Conservation (phyloP, 371 early-diverging fungal species). For the Mortierella sp. region DNA sequence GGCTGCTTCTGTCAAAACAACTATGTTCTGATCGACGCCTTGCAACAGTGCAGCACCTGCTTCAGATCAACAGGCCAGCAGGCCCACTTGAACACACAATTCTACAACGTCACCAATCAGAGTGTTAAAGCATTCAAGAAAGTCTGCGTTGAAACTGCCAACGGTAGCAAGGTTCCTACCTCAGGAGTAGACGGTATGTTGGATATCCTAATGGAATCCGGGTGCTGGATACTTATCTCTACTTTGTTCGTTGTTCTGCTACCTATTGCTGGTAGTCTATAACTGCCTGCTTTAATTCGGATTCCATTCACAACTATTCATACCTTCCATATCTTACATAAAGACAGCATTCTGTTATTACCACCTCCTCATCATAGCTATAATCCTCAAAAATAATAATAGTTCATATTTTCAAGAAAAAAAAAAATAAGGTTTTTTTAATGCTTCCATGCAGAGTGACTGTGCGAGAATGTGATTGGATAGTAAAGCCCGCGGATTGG, state of each 20-base stretch:
- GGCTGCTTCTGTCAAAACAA: constrained; percentile 29
- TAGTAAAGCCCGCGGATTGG: background rate
- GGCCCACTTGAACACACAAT: constrained; percentile 19
- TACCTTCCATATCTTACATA: background rate
- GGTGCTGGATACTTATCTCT: constrained; percentile 8
- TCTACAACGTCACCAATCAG: constrained; percentile 34
- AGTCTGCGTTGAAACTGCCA: constrained; percentile 28
- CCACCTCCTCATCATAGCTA: background rate
- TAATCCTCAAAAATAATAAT: too few relatives aligned
- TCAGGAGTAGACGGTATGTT: background rate
- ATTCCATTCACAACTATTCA: background rate
- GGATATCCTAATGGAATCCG: constrained; percentile 4
- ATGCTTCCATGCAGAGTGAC: background rate
- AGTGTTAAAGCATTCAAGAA: constrained; percentile 25
- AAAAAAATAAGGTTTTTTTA: background rate
- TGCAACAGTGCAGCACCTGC: constrained; percentile 31
- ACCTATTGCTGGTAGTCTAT: background rate
- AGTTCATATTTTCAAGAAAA: too few relatives aligned
- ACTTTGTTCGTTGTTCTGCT: background rate
- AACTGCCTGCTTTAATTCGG: background rate
- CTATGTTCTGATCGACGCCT: constrained; percentile 9
- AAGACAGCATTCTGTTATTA: background rate
- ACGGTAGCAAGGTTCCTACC: constrained; percentile 22
- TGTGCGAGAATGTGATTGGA: background rate
- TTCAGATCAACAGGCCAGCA: constrained; percentile 40